A percentile compares a stretch with the other conserved stretches of the same genome.
These are phyloP conservation scores for Kwoniella bestiolae DNA, from an alignment of 768 basidiomycete genomes.

Conservation along the genomic window DNA sequence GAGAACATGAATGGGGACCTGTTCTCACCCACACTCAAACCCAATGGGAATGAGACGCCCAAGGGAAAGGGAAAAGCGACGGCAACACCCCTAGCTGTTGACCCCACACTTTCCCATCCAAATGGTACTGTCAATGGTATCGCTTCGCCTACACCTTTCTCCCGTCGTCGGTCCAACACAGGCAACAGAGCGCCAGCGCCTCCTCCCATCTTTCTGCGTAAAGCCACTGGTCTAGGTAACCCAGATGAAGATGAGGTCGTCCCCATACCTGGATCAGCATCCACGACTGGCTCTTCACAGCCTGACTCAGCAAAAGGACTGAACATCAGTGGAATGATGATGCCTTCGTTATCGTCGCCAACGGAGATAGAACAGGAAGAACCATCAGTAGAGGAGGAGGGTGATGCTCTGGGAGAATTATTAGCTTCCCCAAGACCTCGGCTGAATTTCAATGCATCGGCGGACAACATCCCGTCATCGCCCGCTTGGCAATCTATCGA, in stretches of 20 bases:
- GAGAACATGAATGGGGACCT: constrained; percentile 8
- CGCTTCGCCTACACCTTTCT: constrained; percentile 23
- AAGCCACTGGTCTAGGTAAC: constrained; percentile 31
- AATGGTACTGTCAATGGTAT: constrained; percentile 3
- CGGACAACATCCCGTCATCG: constrained; percentile 19
- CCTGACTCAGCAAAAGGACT: constrained; percentile 20
- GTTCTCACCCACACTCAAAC: constrained; percentile 4
- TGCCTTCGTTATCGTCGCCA: constrained; percentile 8
- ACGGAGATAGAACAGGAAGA: constrained; percentile 15
- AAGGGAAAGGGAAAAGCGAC: constrained; percentile 4
- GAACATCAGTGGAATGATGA: constrained; percentile 27
- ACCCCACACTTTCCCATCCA: not conserved
- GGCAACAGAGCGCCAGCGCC: constrained; percentile 35
- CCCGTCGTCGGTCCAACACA: constrained; percentile 16
- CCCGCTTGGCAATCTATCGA: constrained; percentile 38
- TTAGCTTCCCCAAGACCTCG: constrained; percentile 21
- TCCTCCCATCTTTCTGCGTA: constrained; percentile 43
- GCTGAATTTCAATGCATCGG: constrained; percentile 16
- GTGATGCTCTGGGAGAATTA: constrained; percentile 25
- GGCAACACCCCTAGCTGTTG: not conserved
- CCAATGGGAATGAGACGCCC: not conserved
- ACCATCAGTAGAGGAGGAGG: constrained; percentile 13
- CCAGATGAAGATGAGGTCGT: constrained; percentile 11
- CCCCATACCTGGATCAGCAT: constrained; percentile 14
- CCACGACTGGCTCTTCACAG: not conserved